phyloP scores from a whole-genome alignment of 1,284 basidiomycete species.

The Moesziomyces aphidis region DNA sequence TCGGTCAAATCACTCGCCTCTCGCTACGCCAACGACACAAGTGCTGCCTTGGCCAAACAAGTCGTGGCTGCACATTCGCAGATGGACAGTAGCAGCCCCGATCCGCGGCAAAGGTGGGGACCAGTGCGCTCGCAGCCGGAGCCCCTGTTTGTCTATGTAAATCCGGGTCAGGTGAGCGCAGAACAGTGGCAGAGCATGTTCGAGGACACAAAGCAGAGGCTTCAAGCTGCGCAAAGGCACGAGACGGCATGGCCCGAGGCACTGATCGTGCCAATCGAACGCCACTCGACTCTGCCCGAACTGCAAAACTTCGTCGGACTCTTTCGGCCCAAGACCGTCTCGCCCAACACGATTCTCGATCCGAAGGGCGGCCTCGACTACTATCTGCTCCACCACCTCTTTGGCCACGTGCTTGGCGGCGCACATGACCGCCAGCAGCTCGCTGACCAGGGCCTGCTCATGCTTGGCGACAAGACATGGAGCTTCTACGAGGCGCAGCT shows the following conservation, averaged over 20 bases:
- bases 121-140: slow-evolving; percentile 19
- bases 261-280: slow-evolving; percentile 74
- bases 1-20: slow-evolving; percentile 19
- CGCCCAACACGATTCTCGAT: slow-evolving; percentile 46
- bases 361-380: slow-evolving; percentile 42
- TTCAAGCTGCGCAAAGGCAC: slow-evolving; percentile 63
- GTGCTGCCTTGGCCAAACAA: slow-evolving; percentile 10
- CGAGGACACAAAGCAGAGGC: slow-evolving; percentile 70
- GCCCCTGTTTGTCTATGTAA: slow-evolving; percentile 42
- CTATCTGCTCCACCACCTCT: slow-evolving; percentile 45
- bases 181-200: slow-evolving; percentile 76
- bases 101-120: slow-evolving; percentile 29
- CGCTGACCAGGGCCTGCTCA: slow-evolving; percentile 28
- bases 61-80: slow-evolving; percentile 29
- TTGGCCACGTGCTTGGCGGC: slow-evolving; percentile 32
- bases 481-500: slow-evolving; percentile 42
- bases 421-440: slow-evolving; percentile 22
- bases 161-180: slow-evolving; percentile 65
- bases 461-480: slow-evolving; percentile 42
- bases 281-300: slow-evolving; percentile 87
- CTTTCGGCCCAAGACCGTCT: slow-evolving; percentile 70
- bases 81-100: slow-evolving; percentile 26
- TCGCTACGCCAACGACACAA: slow-evolving; percentile 5
- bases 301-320: slow-evolving; percentile 80
- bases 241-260: slow-evolving; percentile 44